These are phyloP conservation scores for Dunaliella primolecta DNA, from an alignment of 139 green algal species.

Conservation along the genomic window DNA sequence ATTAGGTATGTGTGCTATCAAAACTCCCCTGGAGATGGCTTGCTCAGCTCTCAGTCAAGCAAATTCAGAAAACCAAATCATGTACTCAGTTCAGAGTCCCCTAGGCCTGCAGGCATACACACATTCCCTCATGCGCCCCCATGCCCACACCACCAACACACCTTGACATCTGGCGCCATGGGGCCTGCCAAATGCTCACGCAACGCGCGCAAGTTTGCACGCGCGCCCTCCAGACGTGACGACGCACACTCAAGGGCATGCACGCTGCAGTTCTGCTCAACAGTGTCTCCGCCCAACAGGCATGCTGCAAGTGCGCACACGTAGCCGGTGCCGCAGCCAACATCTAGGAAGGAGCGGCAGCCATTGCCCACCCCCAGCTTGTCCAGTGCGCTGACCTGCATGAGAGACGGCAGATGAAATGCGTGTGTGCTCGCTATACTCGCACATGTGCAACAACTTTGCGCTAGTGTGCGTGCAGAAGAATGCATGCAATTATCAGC, in stretches of 20 bases:
- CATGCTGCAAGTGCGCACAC: slow-evolving; percentile 52
- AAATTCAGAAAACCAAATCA: too few relatives aligned
- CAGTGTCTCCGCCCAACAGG: slow-evolving; percentile 35
- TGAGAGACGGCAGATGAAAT: not conserved
- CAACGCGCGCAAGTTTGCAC: slow-evolving; percentile 46
- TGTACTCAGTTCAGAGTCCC: too few relatives aligned
- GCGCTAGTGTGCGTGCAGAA: too few relatives aligned
- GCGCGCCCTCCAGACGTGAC: slow-evolving; percentile 41
- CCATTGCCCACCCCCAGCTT: slow-evolving; percentile 44
- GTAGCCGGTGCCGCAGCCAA: slow-evolving; percentile 58
- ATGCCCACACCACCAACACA: too few relatives aligned
- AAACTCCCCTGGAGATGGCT: too few relatives aligned
- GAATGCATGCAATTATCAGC: too few relatives aligned
- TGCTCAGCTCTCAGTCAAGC: too few relatives aligned
- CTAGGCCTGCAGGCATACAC: too few relatives aligned
- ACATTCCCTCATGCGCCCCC: too few relatives aligned
- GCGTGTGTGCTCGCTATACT: too few relatives aligned
- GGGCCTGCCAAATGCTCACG: slow-evolving; percentile 30
- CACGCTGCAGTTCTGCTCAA: slow-evolving; percentile 6
- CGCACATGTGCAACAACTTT: too few relatives aligned
- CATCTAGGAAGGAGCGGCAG: slow-evolving; percentile 52
- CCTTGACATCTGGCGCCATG: not conserved
- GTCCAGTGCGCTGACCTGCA: slow-evolving; percentile 40
- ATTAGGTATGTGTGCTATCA: too few relatives aligned
- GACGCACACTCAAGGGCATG: slow-evolving; percentile 56